Conservation (phyloP, 116 monocot genomes). For the Cymodocea nodosa region DNA sequence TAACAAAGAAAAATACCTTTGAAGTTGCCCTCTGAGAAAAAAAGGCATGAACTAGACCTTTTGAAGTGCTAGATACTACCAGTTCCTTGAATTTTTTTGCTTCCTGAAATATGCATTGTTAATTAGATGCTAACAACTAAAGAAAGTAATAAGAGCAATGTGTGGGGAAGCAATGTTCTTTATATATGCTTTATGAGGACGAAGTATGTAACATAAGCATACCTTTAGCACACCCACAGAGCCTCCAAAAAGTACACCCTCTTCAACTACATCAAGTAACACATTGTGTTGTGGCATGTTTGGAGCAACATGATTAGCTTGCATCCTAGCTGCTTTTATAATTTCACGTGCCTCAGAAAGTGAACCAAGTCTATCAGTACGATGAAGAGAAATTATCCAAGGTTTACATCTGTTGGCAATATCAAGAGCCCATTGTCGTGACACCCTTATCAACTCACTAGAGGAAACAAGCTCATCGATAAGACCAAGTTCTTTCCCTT, state of each 20-base stretch:
- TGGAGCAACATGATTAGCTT: slow-evolving; percentile 56
- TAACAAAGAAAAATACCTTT: slow-evolving; percentile 30
- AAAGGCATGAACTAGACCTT: slow-evolving; percentile 60
- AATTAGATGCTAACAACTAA: neutral
- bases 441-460: slow-evolving; percentile 56
- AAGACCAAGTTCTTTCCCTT: slow-evolving; percentile 74
- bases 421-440: slow-evolving; percentile 82
- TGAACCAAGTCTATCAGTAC: slow-evolving; percentile 68
- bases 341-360: slow-evolving; percentile 74
- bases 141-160: neutral
- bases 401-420: slow-evolving; percentile 65
- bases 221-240: slow-evolving; percentile 92
- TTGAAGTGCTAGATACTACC: slow-evolving; percentile 44
- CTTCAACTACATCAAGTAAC: slow-evolving; percentile 83
- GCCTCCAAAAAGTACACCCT: slow-evolving; percentile 80
- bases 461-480: slow-evolving; percentile 60
- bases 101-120: slow-evolving; percentile 26
- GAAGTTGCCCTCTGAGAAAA: slow-evolving; percentile 60
- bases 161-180: neutral
- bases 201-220: slow-evolving; percentile 5
- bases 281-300: slow-evolving; percentile 80
- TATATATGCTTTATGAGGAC: neutral
- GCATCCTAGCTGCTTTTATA: slow-evolving; percentile 61
- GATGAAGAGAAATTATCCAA: slow-evolving; percentile 74
- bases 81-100: slow-evolving; percentile 54